phyloP scores from a whole-genome alignment of 2,329 filamentous ascomycete species.

The Nemania serpens region DNA sequence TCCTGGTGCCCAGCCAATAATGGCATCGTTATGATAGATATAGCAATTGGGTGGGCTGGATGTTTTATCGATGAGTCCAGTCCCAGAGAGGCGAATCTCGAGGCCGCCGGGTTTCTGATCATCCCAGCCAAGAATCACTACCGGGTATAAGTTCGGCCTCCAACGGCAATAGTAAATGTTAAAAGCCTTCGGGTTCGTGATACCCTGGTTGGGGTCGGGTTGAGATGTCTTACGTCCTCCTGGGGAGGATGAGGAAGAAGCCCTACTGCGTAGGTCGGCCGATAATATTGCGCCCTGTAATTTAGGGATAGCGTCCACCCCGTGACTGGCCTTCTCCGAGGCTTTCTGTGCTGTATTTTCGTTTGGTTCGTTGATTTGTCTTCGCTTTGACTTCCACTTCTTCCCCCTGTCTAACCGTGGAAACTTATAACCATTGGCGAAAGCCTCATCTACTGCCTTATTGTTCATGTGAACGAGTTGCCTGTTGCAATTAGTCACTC shows the following conservation, averaged over 20 bases:
- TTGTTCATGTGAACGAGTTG: constrained; percentile 43
- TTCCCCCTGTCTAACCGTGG: constrained; percentile 5
- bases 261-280: background rate
- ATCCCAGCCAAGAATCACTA: constrained; percentile 46
- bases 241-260: background rate
- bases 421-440: constrained; percentile 41
- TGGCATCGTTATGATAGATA: constrained; percentile 36
- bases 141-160: constrained; percentile 40
- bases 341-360: background rate
- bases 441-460: constrained; percentile 36
- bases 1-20: constrained; percentile 44
- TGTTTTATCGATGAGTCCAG: constrained; percentile 38
- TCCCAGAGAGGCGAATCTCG: constrained; percentile 37
- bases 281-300: background rate
- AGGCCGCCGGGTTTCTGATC: constrained; percentile 39
- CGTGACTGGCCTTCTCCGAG: background rate
- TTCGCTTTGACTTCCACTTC: too few species aligned
- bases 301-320: too few species aligned
- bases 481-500: constrained; percentile 42
- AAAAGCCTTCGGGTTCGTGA: constrained; percentile 37
- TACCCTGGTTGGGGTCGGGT: background rate
- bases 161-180: constrained; percentile 44
- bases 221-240: background rate
- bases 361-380: background rate
- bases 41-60: constrained; percentile 43